A percentile compares a stretch with the other conserved stretches of the same genome.
Conservation (phyloP, 1,139 yeast genomes). For the Geotrichum cucujoidarum region DNA sequence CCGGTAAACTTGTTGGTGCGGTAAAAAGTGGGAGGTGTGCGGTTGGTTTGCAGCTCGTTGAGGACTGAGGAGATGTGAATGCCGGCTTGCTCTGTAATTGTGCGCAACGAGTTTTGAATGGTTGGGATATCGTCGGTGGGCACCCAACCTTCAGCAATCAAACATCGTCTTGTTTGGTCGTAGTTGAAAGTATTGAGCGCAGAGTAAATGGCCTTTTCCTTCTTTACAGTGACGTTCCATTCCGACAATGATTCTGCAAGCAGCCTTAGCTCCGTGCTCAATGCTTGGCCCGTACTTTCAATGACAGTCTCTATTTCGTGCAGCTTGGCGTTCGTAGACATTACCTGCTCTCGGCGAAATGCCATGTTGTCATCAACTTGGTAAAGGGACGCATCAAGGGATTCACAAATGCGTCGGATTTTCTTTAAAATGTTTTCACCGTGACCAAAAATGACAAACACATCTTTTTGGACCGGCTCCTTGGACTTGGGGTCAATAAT, state of each 20-base stretch:
- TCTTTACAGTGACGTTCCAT: slow-evolving; percentile 61
- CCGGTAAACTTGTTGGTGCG: slow-evolving; percentile 85
- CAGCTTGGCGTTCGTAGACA: slow-evolving; percentile 54
- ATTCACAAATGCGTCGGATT: slow-evolving; percentile 70
- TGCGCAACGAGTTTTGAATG: slow-evolving; percentile 47
- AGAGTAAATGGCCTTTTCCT: slow-evolving; percentile 72
- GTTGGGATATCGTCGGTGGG: slow-evolving; percentile 52
- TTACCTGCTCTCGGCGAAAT: slow-evolving; percentile 54
- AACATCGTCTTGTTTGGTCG: slow-evolving; percentile 77
- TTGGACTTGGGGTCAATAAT: slow-evolving; percentile 48
- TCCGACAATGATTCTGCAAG: slow-evolving; percentile 65
- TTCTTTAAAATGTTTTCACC: slow-evolving; percentile 67
- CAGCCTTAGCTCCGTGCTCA: slow-evolving; percentile 69
- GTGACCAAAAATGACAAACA: slow-evolving; percentile 82
- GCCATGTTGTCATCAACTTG: slow-evolving; percentile 57
- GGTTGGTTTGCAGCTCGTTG: slow-evolving; percentile 72
- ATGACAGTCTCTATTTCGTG: slow-evolving; percentile 65
- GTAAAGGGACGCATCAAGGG: slow-evolving; percentile 75
- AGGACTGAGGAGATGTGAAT: slow-evolving; percentile 68
- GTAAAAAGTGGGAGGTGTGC: slow-evolving; percentile 91
- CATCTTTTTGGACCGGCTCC: slow-evolving; percentile 55
- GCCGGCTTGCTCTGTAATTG: slow-evolving; percentile 54
- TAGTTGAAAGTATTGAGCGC: slow-evolving; percentile 76
- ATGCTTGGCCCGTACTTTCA: slow-evolving; percentile 61
- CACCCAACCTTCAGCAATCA: slow-evolving; percentile 98